These are phyloP conservation scores for Hortiboletus campestris DNA, from an alignment of 768 basidiomycete genomes.

Conservation along the genomic window DNA sequence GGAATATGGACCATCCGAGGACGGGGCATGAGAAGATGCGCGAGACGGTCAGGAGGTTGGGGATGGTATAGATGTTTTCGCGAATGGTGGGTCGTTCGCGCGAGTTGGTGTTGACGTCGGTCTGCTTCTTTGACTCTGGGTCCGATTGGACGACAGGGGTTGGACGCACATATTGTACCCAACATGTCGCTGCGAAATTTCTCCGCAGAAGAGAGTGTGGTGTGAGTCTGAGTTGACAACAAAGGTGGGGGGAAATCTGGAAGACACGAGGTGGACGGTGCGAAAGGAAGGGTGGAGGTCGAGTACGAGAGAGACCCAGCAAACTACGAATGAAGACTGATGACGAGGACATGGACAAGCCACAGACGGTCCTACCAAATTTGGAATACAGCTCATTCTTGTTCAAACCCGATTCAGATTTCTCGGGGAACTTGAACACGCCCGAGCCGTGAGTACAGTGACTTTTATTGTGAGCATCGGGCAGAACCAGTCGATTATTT, in stretches of 20 bases:
- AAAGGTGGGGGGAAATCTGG: not conserved
- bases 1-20: slow-evolving; percentile 86
- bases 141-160: slow-evolving; percentile 3
- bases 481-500: not conserved
- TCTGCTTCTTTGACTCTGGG: slow-evolving; percentile 5
- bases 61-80: slow-evolving; percentile 93
- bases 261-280: not conserved
- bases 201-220: not conserved
- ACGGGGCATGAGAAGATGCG: slow-evolving; percentile 87
- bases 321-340: not conserved
- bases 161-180: slow-evolving; percentile 10
- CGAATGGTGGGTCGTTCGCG: slow-evolving; percentile 39
- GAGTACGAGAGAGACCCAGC: slow-evolving; percentile 8
- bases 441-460: too few relatives aligned
- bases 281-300: not conserved
- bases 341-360: slow-evolving; percentile 14
- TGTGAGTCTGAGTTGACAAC: not conserved
- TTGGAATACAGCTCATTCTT: not conserved
- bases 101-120: not conserved
- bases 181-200: slow-evolving; percentile 12
- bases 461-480: not conserved
- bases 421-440: not conserved
- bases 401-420: too few relatives aligned
- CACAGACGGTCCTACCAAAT: slow-evolving; percentile 2
- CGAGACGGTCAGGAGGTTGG: slow-evolving; percentile 85